Evolutionary conservation across 2,329 filamentous ascomycete genomes (phyloP), one percentile per base, ranked within the genome.

Genomic region (Colletotrichum lentis): DNA sequence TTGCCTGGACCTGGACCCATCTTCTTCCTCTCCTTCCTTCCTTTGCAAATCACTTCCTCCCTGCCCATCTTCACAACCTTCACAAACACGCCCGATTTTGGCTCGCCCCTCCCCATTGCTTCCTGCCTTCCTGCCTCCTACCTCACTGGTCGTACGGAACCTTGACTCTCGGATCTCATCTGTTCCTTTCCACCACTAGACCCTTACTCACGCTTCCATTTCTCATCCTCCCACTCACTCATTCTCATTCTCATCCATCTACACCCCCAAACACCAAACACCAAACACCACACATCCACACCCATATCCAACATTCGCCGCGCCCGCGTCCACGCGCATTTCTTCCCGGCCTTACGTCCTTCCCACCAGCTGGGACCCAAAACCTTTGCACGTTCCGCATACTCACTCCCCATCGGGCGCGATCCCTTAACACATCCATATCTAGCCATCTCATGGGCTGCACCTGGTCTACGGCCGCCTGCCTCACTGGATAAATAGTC

Each of bases 41-140:
- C 62, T 62, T 52, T 65, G 66, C 70, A 70, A 64, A 66, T 66
- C 61, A 56, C 62, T 66, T 62, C 70, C 65, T 71, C 62, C 61
- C 64, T 71, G 62, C 53, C 62, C 62, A 68, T 62, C 67, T 58
- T 70, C 58, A 66, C 70, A 65, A 70, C 65, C 62, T 67, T 62
- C 57, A 60, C 61, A 69, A 67, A 71, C 67, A 50, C 62, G 49
- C 49, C 55, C 65, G 57, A 59, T 67, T 43, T 37, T 52, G 53
- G 47, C 61, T 58, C 43, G 54, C 27, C 20, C 35, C 35, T 18
- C 43, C 43, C 57, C 31, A 60, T 50, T 55, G 49, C 65, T 60
- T 55, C 24, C 53, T 43, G 20, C 59, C 62, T 68, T 54, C 62
- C 62, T 55, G 49, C 65, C 55, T 55, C 24, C 53, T 43, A 18